These are phyloP conservation scores for Lipomyces orientalis DNA, from an alignment of 805 yeast species.

Conservation along the genomic window DNA sequence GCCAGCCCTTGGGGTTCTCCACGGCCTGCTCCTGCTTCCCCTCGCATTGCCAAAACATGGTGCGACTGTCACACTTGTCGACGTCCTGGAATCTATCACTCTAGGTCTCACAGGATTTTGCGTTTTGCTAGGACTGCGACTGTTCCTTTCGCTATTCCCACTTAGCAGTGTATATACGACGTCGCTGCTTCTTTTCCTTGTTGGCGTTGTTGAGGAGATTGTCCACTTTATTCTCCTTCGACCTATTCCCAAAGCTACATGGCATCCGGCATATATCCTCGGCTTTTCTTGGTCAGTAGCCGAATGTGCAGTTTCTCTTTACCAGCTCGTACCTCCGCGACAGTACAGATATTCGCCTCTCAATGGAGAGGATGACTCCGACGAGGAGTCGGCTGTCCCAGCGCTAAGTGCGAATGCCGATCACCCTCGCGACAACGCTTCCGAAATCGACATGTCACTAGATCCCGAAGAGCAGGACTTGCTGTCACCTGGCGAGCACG, in stretches of 20 bases:
- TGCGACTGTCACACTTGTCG: slow-evolving; percentile 13
- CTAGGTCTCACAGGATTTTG: slow-evolving; percentile 33
- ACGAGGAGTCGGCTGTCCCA: slow-evolving; percentile 16
- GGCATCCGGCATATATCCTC: slow-evolving; percentile 30
- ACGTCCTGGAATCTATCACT: slow-evolving; percentile 19
- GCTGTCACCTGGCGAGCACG: slow-evolving; percentile 10
- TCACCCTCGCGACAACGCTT: slow-evolving; percentile 13
- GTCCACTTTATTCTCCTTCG: slow-evolving; percentile 25
- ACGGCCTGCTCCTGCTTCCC: slow-evolving; percentile 22
- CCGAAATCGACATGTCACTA: slow-evolving; percentile 22
- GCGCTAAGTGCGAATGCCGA: slow-evolving; percentile 19
- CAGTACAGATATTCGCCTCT: slow-evolving; percentile 28
- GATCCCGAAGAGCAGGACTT: slow-evolving; percentile 19
- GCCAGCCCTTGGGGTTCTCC: slow-evolving; percentile 29
- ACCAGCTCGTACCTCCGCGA: slow-evolving; percentile 32
- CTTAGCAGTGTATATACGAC: slow-evolving; percentile 30
- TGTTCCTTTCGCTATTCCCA: slow-evolving; percentile 33
- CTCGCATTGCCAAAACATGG: slow-evolving; percentile 31
- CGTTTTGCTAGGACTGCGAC: slow-evolving; percentile 22
- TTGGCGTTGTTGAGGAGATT: slow-evolving; percentile 31
- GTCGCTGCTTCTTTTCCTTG: slow-evolving; percentile 29
- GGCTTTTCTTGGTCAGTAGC: slow-evolving; percentile 34
- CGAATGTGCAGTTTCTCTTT: slow-evolving; percentile 30
- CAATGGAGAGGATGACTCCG: slow-evolving; percentile 15
- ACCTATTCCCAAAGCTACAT: slow-evolving; percentile 24